Conservation (phyloP, 192 early-diverging fungal species). For the Lobosporangium transversale region DNA sequence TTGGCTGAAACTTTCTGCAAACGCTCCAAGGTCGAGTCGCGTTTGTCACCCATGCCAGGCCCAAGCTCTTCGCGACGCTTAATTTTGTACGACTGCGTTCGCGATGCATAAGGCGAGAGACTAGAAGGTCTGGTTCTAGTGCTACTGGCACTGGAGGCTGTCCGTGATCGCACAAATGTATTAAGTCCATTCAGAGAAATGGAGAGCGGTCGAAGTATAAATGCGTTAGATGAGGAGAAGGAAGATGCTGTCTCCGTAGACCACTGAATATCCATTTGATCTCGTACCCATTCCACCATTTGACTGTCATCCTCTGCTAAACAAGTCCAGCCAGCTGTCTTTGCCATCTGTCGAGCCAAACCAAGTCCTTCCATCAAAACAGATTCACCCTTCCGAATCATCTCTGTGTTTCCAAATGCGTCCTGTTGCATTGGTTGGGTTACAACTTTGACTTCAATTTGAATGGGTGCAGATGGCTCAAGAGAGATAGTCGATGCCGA, state of each 20-base stretch:
- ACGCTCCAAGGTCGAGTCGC: constrained; percentile 26
- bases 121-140: constrained; percentile 16
- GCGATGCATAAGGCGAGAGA: constrained; percentile 35
- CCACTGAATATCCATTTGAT: constrained; percentile 45
- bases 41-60: background rate
- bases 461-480: constrained; percentile 2
- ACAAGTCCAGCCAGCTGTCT: constrained; percentile 34
- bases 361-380: constrained; percentile 46
- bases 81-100: constrained; percentile 13
- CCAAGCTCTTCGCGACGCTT: no score
- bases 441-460: constrained; percentile 25
- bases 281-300: constrained; percentile 50
- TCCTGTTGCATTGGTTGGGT: constrained; percentile 24
- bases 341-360: constrained; percentile 31
- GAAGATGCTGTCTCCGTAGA: background rate
- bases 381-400: constrained; percentile 37
- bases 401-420: constrained; percentile 35
- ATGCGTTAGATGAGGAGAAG: no score
- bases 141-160: constrained; percentile 10
- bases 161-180: constrained; percentile 3
- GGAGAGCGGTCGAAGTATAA: constrained; percentile 4
- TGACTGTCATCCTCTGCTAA: constrained; percentile 39
- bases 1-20: constrained; percentile 12
- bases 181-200: constrained; percentile 6
- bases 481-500: constrained; percentile 19